Percentiles rank a stretch among this genome's conserved stretches.
Conservation (phyloP, 2,329 filamentous ascomycete genomes). For the Plectosphaerella sp. region DNA sequence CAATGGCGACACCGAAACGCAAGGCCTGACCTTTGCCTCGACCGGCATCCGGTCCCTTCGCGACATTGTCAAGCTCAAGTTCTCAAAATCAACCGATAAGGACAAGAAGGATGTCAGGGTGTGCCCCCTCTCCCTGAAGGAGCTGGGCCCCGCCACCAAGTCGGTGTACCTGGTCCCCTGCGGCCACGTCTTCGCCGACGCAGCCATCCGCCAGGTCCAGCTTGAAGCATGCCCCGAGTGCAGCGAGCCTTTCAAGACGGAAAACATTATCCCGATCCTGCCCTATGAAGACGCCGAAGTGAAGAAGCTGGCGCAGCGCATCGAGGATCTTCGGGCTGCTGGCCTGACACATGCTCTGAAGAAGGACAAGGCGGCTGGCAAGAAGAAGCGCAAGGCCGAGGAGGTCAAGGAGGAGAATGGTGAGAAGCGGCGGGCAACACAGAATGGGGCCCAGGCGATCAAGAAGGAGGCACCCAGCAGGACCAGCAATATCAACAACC, state of each 20-base stretch:
- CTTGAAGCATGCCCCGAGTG: constrained; percentile 67
- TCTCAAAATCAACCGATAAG: constrained; percentile 38
- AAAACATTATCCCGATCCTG: constrained; percentile 80
- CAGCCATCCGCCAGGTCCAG: constrained; percentile 74
- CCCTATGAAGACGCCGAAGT: constrained; percentile 68
- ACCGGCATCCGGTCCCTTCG: constrained; percentile 72
- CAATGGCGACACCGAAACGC: constrained; percentile 15
- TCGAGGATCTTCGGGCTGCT: constrained; percentile 63
- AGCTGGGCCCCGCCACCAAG: constrained; percentile 73
- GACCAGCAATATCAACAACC: constrained; percentile 74
- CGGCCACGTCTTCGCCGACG: constrained; percentile 88
- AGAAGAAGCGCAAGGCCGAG: constrained; percentile 68
- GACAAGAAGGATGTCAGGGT: constrained; percentile 59
- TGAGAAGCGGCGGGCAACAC: constrained; percentile 13
- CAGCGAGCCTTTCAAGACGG: constrained; percentile 64
- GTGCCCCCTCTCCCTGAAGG: constrained; percentile 84
- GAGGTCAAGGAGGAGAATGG: constrained; percentile 25
- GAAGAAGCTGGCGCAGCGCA: constrained; percentile 58
- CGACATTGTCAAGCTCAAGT: constrained; percentile 83
- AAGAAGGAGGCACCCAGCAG: constrained; percentile 29
- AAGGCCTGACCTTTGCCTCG: constrained; percentile 34
- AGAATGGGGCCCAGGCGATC: constrained; percentile 11
- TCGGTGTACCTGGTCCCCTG: constrained; percentile 91
- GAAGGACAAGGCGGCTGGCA: constrained; percentile 62
- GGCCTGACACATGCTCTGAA: constrained; percentile 85